phyloP scores from a whole-genome alignment of 2,329 filamentous ascomycete species.

The Tetracladium maxilliforme region DNA sequence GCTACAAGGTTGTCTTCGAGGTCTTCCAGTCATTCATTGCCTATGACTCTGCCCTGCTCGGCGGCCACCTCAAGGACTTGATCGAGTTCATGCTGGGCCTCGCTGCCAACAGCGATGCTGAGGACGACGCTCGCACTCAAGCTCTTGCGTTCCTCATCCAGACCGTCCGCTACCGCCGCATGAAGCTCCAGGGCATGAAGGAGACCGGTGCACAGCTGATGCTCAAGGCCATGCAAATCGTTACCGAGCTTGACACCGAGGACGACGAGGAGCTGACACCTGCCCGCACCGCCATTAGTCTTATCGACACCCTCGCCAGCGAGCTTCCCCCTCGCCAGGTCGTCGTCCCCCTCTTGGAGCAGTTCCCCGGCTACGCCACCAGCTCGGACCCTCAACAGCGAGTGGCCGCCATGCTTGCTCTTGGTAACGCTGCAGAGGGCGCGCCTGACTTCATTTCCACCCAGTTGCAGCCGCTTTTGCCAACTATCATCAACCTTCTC shows the following conservation, averaged over 20 bases:
- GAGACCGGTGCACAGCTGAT: slow-evolving; percentile 76
- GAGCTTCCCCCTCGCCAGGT: slow-evolving; percentile 88
- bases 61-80: slow-evolving; percentile 76
- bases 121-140: slow-evolving; percentile 78
- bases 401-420: slow-evolving; percentile 78
- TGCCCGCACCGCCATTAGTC: slow-evolving; percentile 66
- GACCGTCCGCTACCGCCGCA: slow-evolving; percentile 77
- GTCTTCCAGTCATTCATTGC: slow-evolving; percentile 92
- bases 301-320: slow-evolving; percentile 79
- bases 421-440: slow-evolving; percentile 91
- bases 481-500: slow-evolving; percentile 69
- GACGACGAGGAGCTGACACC: slow-evolving; percentile 66
- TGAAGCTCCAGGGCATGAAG: slow-evolving; percentile 86
- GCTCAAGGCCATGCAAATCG: slow-evolving; percentile 73
- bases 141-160: slow-evolving; percentile 91
- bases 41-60: slow-evolving; percentile 74
- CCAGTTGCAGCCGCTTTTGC: slow-evolving; percentile 75
- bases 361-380: slow-evolving; percentile 68
- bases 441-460: slow-evolving; percentile 95
- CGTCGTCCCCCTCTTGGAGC: slow-evolving; percentile 78
- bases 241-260: slow-evolving; percentile 73
- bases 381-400: slow-evolving; percentile 64
- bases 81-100: slow-evolving; percentile 90
- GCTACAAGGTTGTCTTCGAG: slow-evolving; percentile 81
- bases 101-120: slow-evolving; percentile 57